Percentiles rank a stretch among this genome's conserved stretches.
phyloP scores from a whole-genome alignment of 1,139 yeast species.

The Scheffersomyces parashehatae region DNA sequence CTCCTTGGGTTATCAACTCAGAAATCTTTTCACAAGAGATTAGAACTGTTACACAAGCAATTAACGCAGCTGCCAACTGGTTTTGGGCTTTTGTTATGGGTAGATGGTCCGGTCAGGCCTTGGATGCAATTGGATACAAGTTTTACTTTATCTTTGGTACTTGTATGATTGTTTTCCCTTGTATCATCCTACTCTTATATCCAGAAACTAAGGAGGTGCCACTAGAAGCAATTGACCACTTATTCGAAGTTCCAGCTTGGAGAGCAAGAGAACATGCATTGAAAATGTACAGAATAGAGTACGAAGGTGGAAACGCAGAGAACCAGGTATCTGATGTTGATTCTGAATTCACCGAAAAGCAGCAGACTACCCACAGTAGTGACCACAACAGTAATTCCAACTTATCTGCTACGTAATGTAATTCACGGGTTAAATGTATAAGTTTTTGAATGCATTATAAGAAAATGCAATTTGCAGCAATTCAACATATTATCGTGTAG shows the following conservation, averaged over 20 bases:
- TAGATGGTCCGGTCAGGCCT: conserved; percentile 45
- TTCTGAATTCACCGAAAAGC: neutral
- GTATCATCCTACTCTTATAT: conserved; percentile 35
- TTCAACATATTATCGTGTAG: too few relatives aligned
- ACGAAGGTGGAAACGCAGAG: conserved; percentile 5
- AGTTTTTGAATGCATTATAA: too few relatives aligned
- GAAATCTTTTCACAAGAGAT: conserved; percentile 46
- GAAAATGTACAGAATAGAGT: conserved; percentile 17
- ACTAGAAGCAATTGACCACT: conserved; percentile 41
- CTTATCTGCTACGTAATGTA: too few relatives aligned
- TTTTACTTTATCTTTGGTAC: conserved; percentile 46
- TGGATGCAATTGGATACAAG: conserved; percentile 43
- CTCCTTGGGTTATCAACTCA: conserved; percentile 50
- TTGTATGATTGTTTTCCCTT: conserved; percentile 33
- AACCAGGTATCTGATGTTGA: neutral
- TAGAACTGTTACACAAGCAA: conserved; percentile 43
- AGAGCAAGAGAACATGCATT: conserved; percentile 26
- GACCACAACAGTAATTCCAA: too few relatives aligned
- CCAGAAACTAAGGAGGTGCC: conserved; percentile 51
- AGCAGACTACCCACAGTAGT: neutral
- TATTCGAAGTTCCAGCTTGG: conserved; percentile 41
- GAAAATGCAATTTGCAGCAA: too few relatives aligned
- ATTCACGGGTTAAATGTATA: too few relatives aligned
- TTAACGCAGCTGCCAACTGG: conserved; percentile 49
- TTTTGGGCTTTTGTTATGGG: conserved; percentile 53